Evolutionary conservation across 2,329 filamentous ascomycete species (phyloP), one percentile per base, ranked within the genome.

Genomic region (Hortaea werneckii): DNA sequence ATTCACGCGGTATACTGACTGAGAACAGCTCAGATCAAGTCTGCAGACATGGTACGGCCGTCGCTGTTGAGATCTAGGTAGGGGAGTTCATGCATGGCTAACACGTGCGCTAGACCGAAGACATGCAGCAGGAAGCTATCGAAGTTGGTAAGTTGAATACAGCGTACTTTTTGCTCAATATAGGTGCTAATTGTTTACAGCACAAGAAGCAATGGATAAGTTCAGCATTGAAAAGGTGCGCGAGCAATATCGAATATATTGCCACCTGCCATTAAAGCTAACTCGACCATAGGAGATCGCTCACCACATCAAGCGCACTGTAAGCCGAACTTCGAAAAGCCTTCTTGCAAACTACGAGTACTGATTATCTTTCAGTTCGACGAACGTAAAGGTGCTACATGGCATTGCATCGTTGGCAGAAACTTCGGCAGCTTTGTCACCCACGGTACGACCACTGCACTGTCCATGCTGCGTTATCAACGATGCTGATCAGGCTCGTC

Each of bases 361-460:
- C 41, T 47, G 20, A 50, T 20, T 8, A 5, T 30, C 5, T 8
- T 12, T 11, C 60, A 96, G 90, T 96, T 98, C 62, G 92, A 98
- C 67, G 85, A 87, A 62, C 84, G 89, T 65, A 95, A 95, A 74
- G 92, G 92, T 32, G 89, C 90, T 52, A 98, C 92, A 66, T 98
- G 90, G 92, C 92, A 98, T 71, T 98, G 92, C 71, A 95, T 98
- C 57, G 92, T 98, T 30, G 92, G 92, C 53, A 80, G 92, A 58
- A 96, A 98, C 76, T 98, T 98, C 72, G 92, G 92, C 58, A 96
- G 90, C 71, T 98, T 96, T 59, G 92, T 98, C 43, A 98, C 92
- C 37, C 92, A 98, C 64, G 89, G 89, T 95, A 78, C 50, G 78
- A 52, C 43, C 30, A 41, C 39, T 37, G 11, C 30, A 41, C 39